Base-by-base conservation (phyloP, 129 eudicot species). In the Dittrichia graveolens region DNA sequence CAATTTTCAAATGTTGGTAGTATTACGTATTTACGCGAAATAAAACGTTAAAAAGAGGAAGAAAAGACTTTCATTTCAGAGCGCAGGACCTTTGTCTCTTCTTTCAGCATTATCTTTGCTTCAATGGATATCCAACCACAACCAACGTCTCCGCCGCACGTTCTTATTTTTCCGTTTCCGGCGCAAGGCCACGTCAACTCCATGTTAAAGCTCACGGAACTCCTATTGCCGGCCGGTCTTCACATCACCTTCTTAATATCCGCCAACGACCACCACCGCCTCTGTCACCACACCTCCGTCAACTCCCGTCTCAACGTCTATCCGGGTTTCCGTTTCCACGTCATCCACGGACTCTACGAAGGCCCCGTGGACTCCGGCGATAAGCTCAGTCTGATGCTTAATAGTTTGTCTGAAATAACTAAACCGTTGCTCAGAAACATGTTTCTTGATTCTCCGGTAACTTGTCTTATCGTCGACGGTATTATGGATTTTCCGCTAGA, bases 111-210 rank as follows among this genome's bases (percentile, higher is more conserved):
- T 24, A 24, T 24, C 31, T 24, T 24, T 24, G 31, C 31, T 24
- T 24, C 31, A 24, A 61, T 80, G 76, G 84, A 61, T 14, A 13
- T 7, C 8, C n/a, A 40, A 56, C 43, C 64, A 65, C 16, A 39
- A 56, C 41, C 54, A 41, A 18, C 65, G 13, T 12, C 62, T 11
- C 78, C 70, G 12, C 83, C 95, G 4, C 92, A 82, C 47, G 84
- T 89, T 35, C 83, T 86, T 55, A 80, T 89, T 81, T 89, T 86
- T 61, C 96, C 92, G 6, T 55, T 80, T 1, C 96, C 96, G 14
- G 73, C 82, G 7, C 96, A 89, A 70, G 92, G 92, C 47, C 96
- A 85, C 47, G 82, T 89, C 13, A 89, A 86, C 78, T 82, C 84
- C 71, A 89, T 84, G 92, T 82, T 86, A 57, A 86, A 86, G 48